Evolutionary conservation across 108 stramenopile species (phyloP), one percentile per base, ranked within the genome.

Genomic region (Nitzschia sp.): DNA sequence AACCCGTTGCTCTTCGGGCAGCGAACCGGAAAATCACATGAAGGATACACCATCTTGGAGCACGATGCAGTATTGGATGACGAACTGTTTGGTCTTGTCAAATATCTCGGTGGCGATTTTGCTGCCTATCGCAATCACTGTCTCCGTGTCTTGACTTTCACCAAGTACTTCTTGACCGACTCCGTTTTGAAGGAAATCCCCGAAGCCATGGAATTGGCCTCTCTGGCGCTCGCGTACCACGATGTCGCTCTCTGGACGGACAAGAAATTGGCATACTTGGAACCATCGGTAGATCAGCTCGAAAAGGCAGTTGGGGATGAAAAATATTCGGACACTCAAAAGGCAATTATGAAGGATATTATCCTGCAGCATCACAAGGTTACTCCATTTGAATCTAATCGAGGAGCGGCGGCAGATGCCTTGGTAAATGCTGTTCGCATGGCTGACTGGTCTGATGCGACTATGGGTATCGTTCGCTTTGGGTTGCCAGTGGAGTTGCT

Each of bases 401-500:
- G 48, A 8, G 23, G 61, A 13, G 4, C 33, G 23, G 60, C 56
- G 11, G 69, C 48, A 30, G 66, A 73, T 70, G 73, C 53, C 21
- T 44, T 82, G 46, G 58, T 84, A 31, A 84, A 84, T 71, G 79
- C 83, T 17, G 73, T 84, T n/a, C 83, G 83, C 22, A 84, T 74
- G 46, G 83, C 76, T 1, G 72, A 77, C 65, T 84, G 83, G 83
- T 74, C 60, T 1, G 83, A 84, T 78, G 69, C 76, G 0, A 80
- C 76, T 30, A 57, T 77, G 53, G 83, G 83, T 17, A 17, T 80
- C 45, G 50, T 84, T 8, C 76, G 79, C 32, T 77, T 69, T 56
- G 79, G 76, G 30, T 35, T 84, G 23, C 76, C 83, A n/a, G 72
- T 63, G n/a, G 28, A 36, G 15, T 52, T 78, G 13, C 35, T 84